Evolutionary conservation across 306 rosid genomes (phyloP).

Genomic region (Ammopiptanthus mongolicus): DNA sequence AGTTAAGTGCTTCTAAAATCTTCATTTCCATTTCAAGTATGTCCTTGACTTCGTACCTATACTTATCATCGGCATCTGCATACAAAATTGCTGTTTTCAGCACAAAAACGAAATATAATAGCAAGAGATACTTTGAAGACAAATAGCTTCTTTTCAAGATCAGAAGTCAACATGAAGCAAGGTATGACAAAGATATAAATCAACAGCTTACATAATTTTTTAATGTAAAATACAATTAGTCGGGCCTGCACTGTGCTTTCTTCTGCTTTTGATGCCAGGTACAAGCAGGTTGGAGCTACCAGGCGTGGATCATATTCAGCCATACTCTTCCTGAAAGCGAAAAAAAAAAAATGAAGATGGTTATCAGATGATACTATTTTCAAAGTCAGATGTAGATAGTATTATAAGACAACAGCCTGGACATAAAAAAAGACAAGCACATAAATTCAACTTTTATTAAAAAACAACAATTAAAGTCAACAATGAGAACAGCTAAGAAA

Average conservation of each 20-base stretch:
- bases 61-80: slow-evolving; percentile 80
- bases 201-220: slow-evolving; percentile 48
- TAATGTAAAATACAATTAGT: slow-evolving; percentile 72
- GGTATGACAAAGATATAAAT: neutral
- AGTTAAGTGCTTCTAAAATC: slow-evolving; percentile 88
- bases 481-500: neutral
- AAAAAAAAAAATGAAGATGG: neutral
- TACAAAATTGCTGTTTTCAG: slow-evolving; percentile 22
- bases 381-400: neutral
- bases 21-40: slow-evolving; percentile 99
- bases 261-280: slow-evolving; percentile 90
- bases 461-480: neutral
- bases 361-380: neutral
- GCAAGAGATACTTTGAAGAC: slow-evolving; percentile 1
- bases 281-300: slow-evolving; percentile 92
- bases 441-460: neutral
- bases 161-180: neutral
- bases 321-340: slow-evolving; percentile 73
- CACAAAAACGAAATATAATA: neutral
- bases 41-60: slow-evolving; percentile 82
- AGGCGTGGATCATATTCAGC: slow-evolving; percentile 86
- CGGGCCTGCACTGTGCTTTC: slow-evolving; percentile 93
- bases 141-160: slow-evolving; percentile 16
- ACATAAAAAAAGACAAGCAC: neutral
- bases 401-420: neutral